Evolutionary conservation across 2,329 filamentous ascomycete genomes (phyloP).

Genomic region (Emergomyces pasteurianus): DNA sequence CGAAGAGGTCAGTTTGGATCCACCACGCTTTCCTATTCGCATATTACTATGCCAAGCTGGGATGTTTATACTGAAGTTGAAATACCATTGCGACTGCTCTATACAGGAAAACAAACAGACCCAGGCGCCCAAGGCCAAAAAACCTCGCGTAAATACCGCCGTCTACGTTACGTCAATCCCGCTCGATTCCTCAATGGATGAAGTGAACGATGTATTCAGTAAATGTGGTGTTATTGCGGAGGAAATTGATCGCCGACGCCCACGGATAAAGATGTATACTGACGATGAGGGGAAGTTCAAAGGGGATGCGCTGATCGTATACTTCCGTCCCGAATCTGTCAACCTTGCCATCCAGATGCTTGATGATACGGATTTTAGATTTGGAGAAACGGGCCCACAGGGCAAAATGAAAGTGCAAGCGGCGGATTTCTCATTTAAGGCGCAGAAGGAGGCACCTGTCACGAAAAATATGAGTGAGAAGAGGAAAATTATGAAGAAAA

Average conservation of each 20-base stretch:
- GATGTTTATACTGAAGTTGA: not conserved
- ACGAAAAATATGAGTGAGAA: conserved; percentile 55
- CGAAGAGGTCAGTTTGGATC: conserved; percentile 36
- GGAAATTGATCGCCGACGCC: conserved; percentile 76
- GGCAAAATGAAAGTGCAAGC: conserved; percentile 69
- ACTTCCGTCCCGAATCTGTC: conserved; percentile 92
- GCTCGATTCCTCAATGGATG: conserved; percentile 61
- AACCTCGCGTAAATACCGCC: conserved; percentile 61
- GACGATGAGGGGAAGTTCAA: conserved; percentile 77
- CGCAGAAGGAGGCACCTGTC: conserved; percentile 53
- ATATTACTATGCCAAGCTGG: not conserved
- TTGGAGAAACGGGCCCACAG: conserved; percentile 39
- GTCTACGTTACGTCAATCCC: conserved; percentile 88
- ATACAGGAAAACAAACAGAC: conserved; percentile 10
- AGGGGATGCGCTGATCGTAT: conserved; percentile 84
- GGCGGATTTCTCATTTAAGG: conserved; percentile 88
- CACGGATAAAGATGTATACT: conserved; percentile 85
- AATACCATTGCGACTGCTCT: not conserved
- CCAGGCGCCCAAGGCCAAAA: conserved; percentile 28
- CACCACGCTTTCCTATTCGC: not conserved
- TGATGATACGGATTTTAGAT: conserved; percentile 55
- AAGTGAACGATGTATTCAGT: conserved; percentile 74
- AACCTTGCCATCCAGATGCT: conserved; percentile 47
- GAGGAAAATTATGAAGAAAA: conserved; percentile 82
- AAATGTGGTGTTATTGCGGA: conserved; percentile 89